phyloP scores from a whole-genome alignment of 805 yeast genomes.

The Zygoascus ofunaensis region DNA sequence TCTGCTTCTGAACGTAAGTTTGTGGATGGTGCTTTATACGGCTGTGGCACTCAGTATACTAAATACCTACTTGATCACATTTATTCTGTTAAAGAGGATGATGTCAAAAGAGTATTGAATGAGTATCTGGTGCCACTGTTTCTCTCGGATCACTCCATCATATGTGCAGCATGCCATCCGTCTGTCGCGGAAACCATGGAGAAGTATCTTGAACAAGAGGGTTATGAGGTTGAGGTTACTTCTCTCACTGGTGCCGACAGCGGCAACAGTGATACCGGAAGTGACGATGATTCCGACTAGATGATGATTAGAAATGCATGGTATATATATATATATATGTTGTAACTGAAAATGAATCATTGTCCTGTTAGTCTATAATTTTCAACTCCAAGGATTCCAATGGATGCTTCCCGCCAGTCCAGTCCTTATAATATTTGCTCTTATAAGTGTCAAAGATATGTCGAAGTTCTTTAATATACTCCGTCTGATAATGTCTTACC shows the following conservation, averaged over 20 bases:
- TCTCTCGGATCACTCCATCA: conserved; percentile 41
- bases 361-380: conserved; percentile 11
- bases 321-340: too few species aligned
- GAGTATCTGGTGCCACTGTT: conserved; percentile 62
- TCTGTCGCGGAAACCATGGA: conserved; percentile 42
- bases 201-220: conserved; percentile 40
- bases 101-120: conserved; percentile 37
- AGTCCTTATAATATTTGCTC: conserved; percentile 8
- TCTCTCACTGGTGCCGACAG: conserved; percentile 34
- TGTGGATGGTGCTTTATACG: conserved; percentile 53
- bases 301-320: conserved; percentile 18
- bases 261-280: background rate
- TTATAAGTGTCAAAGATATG: conserved; percentile 13
- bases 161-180: conserved; percentile 71
- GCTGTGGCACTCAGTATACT: conserved; percentile 62
- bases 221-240: conserved; percentile 54
- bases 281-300: conserved; percentile 16
- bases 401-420: background rate
- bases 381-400: conserved; percentile 4
- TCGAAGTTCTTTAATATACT: conserved; percentile 39
- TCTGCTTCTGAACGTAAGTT: conserved; percentile 61
- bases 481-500: conserved; percentile 60
- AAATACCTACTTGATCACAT: conserved; percentile 44
- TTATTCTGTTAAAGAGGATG: conserved; percentile 41
- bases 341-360: background rate